Base-by-base conservation (phyloP, 441 rosid genomes). In the Pelargonium exstipulatum region DNA sequence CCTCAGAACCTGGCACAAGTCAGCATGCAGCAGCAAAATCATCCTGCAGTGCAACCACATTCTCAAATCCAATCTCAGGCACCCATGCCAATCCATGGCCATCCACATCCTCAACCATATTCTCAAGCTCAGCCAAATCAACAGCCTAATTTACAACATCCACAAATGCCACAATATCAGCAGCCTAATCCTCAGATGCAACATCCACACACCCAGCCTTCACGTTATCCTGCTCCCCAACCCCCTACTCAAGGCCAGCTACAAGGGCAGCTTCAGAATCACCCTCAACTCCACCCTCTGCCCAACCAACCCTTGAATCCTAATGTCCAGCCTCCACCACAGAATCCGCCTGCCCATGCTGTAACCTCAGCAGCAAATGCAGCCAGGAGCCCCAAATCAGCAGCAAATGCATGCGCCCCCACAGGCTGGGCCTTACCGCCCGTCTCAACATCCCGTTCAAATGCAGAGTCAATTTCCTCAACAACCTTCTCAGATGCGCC, bases 401-500 rank as follows among this genome's bases (percentile, higher is more conserved):
- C 83, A 78, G 68, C 78, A 78, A 5, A 46, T 69, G 66, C 80
- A 43, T 14, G 22, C 69, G 83, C 70, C 76, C 24, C 70, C 82
- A 61, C 89, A 78, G 62, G 76, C 71, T 58, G 87, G 83, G 68
- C 74, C 82, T 53, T 83, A 82, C 10, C 80, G 67, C 3, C 83
- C 73, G 65, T 48, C 75, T 2, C 88, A 76, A 58, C 80, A 74
- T 74, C 66, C 82, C 40, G 72, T 55, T 49, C 85, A 81, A 73
- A 67, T 77, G 73, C 94, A 76, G 67, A 78, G 67, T 69, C 85
- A 84, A 72, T 75, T 81, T 64, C 71, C 81, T 73, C 90, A 83
- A 66, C 87, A 83, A 67, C 71, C 84, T 81, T 65, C 80, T 37
- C 72, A 76, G 35, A 69, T 81, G 71, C 84, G 74, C 35, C 83